A percentile compares a stretch with the other conserved stretches of the same genome.
phyloP scores from a whole-genome alignment of 768 basidiomycete species.

The Termitomyces sp. region DNA sequence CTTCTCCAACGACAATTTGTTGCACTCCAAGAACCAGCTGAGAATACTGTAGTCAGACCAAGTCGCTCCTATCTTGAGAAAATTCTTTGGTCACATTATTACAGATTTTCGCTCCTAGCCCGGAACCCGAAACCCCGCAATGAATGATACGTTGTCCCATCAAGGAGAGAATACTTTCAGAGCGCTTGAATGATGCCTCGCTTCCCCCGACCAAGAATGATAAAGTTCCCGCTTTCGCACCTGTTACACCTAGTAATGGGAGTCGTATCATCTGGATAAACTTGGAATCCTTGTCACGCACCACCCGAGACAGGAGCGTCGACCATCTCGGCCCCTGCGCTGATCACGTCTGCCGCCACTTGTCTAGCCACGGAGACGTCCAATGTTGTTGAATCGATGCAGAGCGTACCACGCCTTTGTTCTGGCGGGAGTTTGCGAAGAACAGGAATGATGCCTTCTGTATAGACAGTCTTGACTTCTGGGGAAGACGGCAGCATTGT shows the following conservation, averaged over 20 bases:
- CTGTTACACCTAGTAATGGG: slow-evolving; percentile 57
- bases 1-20: slow-evolving; percentile 83
- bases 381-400: slow-evolving; percentile 89
- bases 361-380: slow-evolving; percentile 71
- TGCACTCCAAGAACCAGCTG: slow-evolving; percentile 67
- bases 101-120: slow-evolving; percentile 86
- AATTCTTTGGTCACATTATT: slow-evolving; percentile 57
- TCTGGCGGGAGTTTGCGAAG: slow-evolving; percentile 43
- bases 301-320: slow-evolving; percentile 96
- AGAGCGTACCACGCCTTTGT: slow-evolving; percentile 41
- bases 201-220: slow-evolving; percentile 91
- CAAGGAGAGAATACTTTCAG: slow-evolving; percentile 51
- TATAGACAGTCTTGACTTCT: slow-evolving; percentile 77
- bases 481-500: slow-evolving; percentile 94
- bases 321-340: slow-evolving; percentile 66
- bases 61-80: neutral
- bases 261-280: neutral
- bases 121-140: slow-evolving; percentile 78
- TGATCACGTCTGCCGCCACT: slow-evolving; percentile 50
- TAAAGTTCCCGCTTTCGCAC: slow-evolving; percentile 82
- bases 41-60: slow-evolving; percentile 17
- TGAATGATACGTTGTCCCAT: slow-evolving; percentile 85
- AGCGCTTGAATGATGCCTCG: slow-evolving; percentile 45
- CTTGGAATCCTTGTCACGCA: slow-evolving; percentile 24
- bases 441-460: slow-evolving; percentile 59